Base-by-base conservation (phyloP, 805 yeast species). In the Wickerhamomyces xylosicus region DNA sequence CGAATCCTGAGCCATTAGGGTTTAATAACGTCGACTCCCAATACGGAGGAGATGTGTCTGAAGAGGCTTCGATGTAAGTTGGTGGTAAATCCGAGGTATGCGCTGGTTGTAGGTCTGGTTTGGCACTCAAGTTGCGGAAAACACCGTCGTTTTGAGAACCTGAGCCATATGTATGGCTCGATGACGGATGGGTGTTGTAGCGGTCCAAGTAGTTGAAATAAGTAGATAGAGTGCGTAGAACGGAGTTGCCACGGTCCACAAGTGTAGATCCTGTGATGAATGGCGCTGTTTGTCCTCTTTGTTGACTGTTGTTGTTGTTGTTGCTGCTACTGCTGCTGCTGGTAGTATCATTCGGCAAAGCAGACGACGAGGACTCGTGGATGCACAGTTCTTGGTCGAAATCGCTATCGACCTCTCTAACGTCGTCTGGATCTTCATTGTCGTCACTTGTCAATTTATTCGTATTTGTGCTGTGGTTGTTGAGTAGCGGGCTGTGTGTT, bases 21-120 rank as follows among this genome's bases (percentile, higher is more conserved):
- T 85, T 74, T 54, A 87, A 70, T 33, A 85, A 77, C 0, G 92
- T 75, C 7, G 89, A 76, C 59, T 92, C 98, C 95, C 97, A 92
- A 60, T 92, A 92, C 31, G 95, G 95, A 1, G 98, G 98, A 0
- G 94, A 77, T 14, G 92, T 74, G 56, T 92, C 98, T 3, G 86
- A 82, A 0, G 95, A 85, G 0, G 95, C 97, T 55, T 89, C 97
- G 41, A 85, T 96, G 61, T 92, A 92, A 1, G 95, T 69, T 3
- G 97, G 97, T 17, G 85, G 80, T 25, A 65, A 65, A 43, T 81
- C 89, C 10, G 64, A 59, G 7, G 56, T 58, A 8, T 43, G 47
- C 9, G 43, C 49, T 9, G 52, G 47, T 18, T 49, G 46, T 2
- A 53, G 39, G 36, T 80, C 90, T 5, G 96, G 96, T 53, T 89